Evolutionary conservation across 371 early-diverging fungal genomes (phyloP).

Genomic region (Edhazardia aedis): DNA sequence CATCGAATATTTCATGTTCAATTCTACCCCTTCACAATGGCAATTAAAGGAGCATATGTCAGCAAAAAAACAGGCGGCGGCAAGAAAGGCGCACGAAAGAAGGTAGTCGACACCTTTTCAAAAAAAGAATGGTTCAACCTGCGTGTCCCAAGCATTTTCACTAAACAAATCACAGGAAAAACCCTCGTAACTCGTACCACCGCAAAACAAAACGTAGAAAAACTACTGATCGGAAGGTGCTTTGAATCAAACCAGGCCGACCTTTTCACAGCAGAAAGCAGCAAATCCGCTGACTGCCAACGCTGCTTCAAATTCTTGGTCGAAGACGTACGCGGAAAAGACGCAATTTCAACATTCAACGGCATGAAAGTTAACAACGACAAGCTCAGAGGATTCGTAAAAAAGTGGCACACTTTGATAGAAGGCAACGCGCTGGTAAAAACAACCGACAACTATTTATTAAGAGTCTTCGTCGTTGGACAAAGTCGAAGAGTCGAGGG

Average conservation of each 20-base stretch:
- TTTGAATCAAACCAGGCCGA: constrained; percentile 46
- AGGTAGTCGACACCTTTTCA: constrained; percentile 22
- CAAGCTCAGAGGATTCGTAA: constrained; percentile 38
- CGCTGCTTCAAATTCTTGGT: constrained; percentile 44
- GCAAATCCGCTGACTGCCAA: constrained; percentile 12
- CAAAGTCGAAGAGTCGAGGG: constrained; percentile 29
- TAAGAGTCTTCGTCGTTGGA: constrained; percentile 40
- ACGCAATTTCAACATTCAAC: constrained; percentile 40
- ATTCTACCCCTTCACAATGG: no score
- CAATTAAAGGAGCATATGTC: no score
- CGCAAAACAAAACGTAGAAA: constrained; percentile 23
- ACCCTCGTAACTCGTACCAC: constrained; percentile 18
- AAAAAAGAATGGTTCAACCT: constrained; percentile 43
- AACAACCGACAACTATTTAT: constrained; percentile 36
- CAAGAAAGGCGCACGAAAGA: constrained; percentile 32
- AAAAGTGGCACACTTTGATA: constrained; percentile 47
- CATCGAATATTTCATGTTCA: no score
- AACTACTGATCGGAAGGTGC: constrained; percentile 30
- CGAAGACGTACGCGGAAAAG: constrained; percentile 36
- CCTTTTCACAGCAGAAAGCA: constrained; percentile 11
- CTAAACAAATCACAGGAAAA: constrained; percentile 21
- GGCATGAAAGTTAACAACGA: constrained; percentile 45
- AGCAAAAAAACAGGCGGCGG: constrained; percentile 16
- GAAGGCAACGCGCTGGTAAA: constrained; percentile 36
- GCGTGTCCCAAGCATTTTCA: constrained; percentile 15